Conservation (phyloP, 192 early-diverging fungal genomes). For the Podila minutissima region DNA sequence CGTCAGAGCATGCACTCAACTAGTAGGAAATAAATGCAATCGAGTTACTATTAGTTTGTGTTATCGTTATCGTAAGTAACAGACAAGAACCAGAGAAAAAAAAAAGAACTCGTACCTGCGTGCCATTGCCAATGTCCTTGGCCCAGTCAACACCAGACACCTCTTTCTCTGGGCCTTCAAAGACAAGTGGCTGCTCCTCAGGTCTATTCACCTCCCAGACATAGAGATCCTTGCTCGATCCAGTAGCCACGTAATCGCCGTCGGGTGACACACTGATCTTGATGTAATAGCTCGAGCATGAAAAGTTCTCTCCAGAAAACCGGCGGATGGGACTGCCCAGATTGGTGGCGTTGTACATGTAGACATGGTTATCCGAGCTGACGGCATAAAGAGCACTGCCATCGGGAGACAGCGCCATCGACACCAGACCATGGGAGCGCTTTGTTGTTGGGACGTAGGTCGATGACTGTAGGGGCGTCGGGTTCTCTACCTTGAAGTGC, state of each 20-base stretch:
- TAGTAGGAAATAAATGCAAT: constrained; percentile 31
- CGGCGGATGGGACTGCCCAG: constrained; percentile 58
- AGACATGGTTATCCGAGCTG: constrained; percentile 76
- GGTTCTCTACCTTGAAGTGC: constrained; percentile 51
- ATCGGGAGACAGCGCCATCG: constrained; percentile 68
- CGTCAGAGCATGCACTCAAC: constrained; percentile 83
- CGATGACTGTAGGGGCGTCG: constrained; percentile 46
- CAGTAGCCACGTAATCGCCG: constrained; percentile 74
- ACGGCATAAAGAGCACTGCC: constrained; percentile 77
- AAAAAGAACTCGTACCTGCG: constrained; percentile 49
- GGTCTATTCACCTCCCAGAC: constrained; percentile 75
- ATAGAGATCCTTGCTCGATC: constrained; percentile 74
- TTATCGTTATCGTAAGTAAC: not conserved
- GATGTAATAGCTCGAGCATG: constrained; percentile 75
- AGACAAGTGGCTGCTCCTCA: constrained; percentile 56
- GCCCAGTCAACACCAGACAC: constrained; percentile 83
- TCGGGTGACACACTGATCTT: constrained; percentile 77
- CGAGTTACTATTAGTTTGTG: too few species aligned
- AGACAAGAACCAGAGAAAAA: constrained; percentile 1
- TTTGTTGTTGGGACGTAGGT: constrained; percentile 38
- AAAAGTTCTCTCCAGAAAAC: constrained; percentile 61
- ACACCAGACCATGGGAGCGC: constrained; percentile 63
- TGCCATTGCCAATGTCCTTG: constrained; percentile 52
- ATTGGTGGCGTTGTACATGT: constrained; percentile 72
- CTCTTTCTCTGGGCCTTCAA: constrained; percentile 73